Conservation (phyloP, 169 alveolate species). For the Ichthyophthirius multifiliis region DNA sequence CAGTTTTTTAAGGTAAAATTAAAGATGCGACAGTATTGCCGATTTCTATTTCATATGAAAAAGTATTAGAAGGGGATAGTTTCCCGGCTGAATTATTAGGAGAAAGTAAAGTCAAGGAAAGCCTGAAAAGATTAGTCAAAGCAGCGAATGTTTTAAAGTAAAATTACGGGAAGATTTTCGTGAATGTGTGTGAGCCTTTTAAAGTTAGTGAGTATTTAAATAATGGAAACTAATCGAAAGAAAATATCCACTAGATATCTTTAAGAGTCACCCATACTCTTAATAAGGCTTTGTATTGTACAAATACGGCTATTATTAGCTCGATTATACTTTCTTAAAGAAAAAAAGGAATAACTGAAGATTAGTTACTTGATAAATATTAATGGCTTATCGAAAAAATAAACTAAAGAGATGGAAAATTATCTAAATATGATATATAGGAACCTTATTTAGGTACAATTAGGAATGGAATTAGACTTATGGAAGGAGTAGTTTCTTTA, state of each 20-base stretch:
- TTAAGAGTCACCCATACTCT: constrained; percentile 17
- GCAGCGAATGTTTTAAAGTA: constrained; percentile 53
- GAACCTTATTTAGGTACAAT: constrained; percentile 39
- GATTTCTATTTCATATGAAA: constrained; percentile 70
- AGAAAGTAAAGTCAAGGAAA: constrained; percentile 75
- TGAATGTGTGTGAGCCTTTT: constrained; percentile 65
- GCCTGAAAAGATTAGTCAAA: constrained; percentile 58
- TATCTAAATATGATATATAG: constrained; percentile 21
- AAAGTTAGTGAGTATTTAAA: constrained; percentile 38
- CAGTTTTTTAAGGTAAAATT: constrained; percentile 55
- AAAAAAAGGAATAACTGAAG: constrained; percentile 77
- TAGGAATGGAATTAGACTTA: constrained; percentile 58
- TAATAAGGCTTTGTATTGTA: constrained; percentile 45
- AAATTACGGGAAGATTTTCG: constrained; percentile 72
- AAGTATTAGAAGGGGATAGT: constrained; percentile 78
- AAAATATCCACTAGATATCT: constrained; percentile 10
- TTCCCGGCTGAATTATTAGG: constrained; percentile 81
- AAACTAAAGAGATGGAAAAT: constrained; percentile 43
- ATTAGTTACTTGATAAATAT: constrained; percentile 54
- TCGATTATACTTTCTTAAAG: constrained; percentile 61
- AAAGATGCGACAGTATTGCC: constrained; percentile 68
- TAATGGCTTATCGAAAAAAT: constrained; percentile 63
- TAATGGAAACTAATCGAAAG: no score
- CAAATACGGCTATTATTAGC: constrained; percentile 77
- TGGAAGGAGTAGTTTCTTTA: constrained; percentile 62